Percentiles rank a stretch among this genome's conserved stretches.
These are phyloP conservation scores for Imleria badia DNA, from an alignment of 768 basidiomycete genomes.

Conservation along the genomic window DNA sequence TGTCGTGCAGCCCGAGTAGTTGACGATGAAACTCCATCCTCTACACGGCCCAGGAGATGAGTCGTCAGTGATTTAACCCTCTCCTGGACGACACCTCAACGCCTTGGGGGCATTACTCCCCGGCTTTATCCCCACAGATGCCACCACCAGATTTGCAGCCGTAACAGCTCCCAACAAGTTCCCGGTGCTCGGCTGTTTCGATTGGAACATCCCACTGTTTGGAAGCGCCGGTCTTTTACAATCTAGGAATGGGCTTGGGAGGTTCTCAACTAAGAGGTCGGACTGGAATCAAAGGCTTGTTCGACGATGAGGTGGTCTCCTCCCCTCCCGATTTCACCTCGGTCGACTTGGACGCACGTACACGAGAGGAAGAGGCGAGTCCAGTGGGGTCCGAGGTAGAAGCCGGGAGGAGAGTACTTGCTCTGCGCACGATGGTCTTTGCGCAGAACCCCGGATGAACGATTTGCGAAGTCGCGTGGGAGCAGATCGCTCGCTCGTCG, in stretches of 20 bases:
- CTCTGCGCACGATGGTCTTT: conserved; percentile 29
- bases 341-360: conserved; percentile 15
- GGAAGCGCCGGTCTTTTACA: conserved; percentile 28
- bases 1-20: conserved; percentile 64
- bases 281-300: conserved; percentile 16
- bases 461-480: no score
- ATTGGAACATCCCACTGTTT: conserved; percentile 11
- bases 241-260: conserved; percentile 80
- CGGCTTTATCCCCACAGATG: conserved; percentile 19
- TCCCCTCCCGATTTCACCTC: conserved; percentile 44
- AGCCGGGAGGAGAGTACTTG: conserved; percentile 32
- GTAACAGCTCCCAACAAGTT: conserved; percentile 61
- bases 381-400: conserved; percentile 41
- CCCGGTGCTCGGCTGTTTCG: conserved; percentile 50
- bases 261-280: no score
- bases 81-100: no score
- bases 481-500: no score
- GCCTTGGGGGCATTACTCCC: conserved; percentile 12
- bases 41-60: no score
- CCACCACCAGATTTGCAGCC: conserved; percentile 46
- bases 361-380: conserved; percentile 22
- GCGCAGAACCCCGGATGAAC: conserved; percentile 46
- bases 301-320: neutral
- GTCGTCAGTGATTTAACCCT: no score
- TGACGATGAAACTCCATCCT: no score